These are phyloP conservation scores for Incumbomyces delicatus DNA, from an alignment of 2,329 filamentous ascomycete species.

Conservation along the genomic window DNA sequence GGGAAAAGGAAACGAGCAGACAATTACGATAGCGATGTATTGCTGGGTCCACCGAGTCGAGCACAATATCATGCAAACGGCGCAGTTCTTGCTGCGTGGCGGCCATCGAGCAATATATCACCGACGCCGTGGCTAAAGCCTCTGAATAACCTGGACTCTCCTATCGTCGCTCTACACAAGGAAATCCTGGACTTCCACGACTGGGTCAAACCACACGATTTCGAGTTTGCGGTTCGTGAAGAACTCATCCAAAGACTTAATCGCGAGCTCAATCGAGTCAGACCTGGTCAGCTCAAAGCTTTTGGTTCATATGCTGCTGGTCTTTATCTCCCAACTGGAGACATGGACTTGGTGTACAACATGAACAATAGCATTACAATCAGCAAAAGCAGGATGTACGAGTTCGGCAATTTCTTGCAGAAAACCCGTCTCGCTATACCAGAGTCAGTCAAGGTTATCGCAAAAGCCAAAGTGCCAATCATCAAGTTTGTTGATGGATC, in stretches of 20 bases:
- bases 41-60: constrained; percentile 55
- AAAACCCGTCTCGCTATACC: constrained; percentile 47
- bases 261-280: constrained; percentile 46
- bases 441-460: constrained; percentile 57
- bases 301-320: constrained; percentile 95
- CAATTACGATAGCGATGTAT: constrained; percentile 49
- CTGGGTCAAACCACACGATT: constrained; percentile 65
- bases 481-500: constrained; percentile 76
- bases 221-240: constrained; percentile 65
- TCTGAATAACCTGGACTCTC: background rate
- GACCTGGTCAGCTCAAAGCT: constrained; percentile 53
- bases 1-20: constrained; percentile 6
- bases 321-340: constrained; percentile 65
- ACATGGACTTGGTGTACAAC: constrained; percentile 74
- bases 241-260: constrained; percentile 63
- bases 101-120: constrained; percentile 4
- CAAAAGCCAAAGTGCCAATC: constrained; percentile 73
- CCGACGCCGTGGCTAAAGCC: constrained; percentile 1
- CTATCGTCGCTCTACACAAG: constrained; percentile 54
- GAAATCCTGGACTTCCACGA: constrained; percentile 85
- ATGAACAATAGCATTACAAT: constrained; percentile 29
- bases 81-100: constrained; percentile 46
- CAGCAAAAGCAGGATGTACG: constrained; percentile 37
- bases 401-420: constrained; percentile 53
- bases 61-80: constrained; percentile 40